phyloP scores from a whole-genome alignment of 768 basidiomycete species.

The Lentinula raphanica region DNA sequence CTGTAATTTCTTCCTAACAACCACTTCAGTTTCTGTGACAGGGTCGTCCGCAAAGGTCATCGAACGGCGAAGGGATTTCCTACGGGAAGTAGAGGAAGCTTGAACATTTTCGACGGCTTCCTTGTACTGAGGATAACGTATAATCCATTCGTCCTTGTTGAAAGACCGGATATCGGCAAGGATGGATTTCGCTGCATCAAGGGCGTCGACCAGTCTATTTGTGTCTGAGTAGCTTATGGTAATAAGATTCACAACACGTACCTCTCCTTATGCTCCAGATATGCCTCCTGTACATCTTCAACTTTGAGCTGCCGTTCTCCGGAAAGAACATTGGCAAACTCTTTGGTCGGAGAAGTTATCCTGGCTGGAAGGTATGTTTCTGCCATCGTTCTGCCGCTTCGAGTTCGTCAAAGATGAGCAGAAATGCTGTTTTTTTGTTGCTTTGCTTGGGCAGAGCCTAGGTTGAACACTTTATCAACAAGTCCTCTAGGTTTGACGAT shows the following conservation, averaged over 20 bases:
- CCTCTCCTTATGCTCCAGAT: constrained; percentile 73
- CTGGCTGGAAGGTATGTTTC: constrained; percentile 35
- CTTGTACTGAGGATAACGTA: constrained; percentile 78
- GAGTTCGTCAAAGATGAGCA: not conserved
- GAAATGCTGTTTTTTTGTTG: too few species aligned
- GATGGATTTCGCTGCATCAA: constrained; percentile 66
- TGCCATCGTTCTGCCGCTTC: constrained; percentile 26
- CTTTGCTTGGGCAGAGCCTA: too few species aligned
- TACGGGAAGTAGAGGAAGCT: constrained; percentile 27
- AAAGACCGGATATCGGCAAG: constrained; percentile 69
- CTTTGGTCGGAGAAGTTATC: constrained; percentile 30
- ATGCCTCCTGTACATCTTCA: constrained; percentile 73
- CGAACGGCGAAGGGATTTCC: constrained; percentile 52
- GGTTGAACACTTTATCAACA: too few species aligned
- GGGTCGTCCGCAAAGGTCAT: constrained; percentile 87
- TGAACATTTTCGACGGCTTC: constrained; percentile 33
- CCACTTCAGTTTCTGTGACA: constrained; percentile 56
- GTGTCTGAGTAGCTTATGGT: not conserved
- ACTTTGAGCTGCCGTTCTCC: constrained; percentile 46
- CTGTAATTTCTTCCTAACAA: constrained; percentile 43
- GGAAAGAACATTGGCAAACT: constrained; percentile 17
- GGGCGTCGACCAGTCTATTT: constrained; percentile 66
- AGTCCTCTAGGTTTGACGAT: too few species aligned
- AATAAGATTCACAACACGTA: constrained; percentile 26
- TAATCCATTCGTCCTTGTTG: constrained; percentile 83